These are phyloP conservation scores for Escallonia rubra DNA, from an alignment of 129 eudicot species.

Conservation along the genomic window DNA sequence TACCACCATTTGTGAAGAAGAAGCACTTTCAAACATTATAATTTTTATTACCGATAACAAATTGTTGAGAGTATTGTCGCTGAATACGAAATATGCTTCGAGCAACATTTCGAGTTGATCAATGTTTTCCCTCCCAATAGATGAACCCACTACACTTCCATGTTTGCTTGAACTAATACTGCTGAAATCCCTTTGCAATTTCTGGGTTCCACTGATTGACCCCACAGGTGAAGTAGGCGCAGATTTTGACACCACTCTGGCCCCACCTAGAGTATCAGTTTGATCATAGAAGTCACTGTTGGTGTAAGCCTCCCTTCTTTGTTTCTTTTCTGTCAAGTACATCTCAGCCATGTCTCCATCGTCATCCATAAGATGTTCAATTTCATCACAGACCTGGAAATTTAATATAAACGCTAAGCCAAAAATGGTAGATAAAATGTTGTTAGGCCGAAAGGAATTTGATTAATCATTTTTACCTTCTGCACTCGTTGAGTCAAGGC, in stretches of 20 bases:
- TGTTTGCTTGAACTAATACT: constrained; percentile 70
- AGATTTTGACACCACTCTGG: constrained; percentile 53
- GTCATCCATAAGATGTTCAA: constrained; percentile 96
- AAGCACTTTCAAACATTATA: not conserved
- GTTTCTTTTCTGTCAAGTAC: constrained; percentile 96
- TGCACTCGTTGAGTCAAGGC: constrained; percentile 97
- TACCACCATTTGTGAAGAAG: not conserved
- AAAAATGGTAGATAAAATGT: not conserved
- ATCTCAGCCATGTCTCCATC: constrained; percentile 99
- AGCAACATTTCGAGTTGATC: constrained; percentile 99
- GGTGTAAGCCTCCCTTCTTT: constrained; percentile 45
- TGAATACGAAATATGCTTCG: constrained; percentile 90
- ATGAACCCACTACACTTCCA: constrained; percentile 74
- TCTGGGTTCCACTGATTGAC: constrained; percentile 40
- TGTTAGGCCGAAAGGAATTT: not conserved
- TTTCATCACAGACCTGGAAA: constrained; percentile 90
- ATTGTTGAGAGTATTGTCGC: constrained; percentile 81
- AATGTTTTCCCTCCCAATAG: constrained; percentile 66
- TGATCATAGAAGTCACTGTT: constrained; percentile 53
- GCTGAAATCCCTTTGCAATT: constrained; percentile 80
- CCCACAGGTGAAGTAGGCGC: constrained; percentile 94
- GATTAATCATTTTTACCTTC: constrained; percentile 50
- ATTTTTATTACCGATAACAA: constrained; percentile 69
- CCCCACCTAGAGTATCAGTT: constrained; percentile 15
- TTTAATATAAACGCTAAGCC: constrained; percentile 6